Evolutionary conservation across 2,329 filamentous ascomycete species (phyloP).

Genomic region (Aspergillus fumigatiaffinis): DNA sequence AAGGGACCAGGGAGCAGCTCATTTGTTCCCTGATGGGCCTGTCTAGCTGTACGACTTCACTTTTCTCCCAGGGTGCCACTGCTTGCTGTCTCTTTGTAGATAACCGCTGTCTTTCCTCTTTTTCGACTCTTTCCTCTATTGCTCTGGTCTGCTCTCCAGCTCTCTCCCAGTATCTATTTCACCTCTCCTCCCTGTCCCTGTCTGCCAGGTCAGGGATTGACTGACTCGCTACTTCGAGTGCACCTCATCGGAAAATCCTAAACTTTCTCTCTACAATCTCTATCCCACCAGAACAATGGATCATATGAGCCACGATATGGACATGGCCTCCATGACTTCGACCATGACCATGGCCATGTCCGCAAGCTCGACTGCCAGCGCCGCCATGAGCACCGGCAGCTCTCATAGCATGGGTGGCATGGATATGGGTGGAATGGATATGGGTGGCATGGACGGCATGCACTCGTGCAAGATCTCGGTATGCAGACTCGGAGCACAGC

Average conservation of each 20-base stretch:
- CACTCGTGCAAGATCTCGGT: constrained; percentile 25
- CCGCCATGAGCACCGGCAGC: constrained; percentile 7
- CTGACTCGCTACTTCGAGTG: not conserved
- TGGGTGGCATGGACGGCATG: constrained; percentile 3
- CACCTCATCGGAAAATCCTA: not conserved
- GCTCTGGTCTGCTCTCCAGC: not conserved
- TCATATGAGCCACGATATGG: constrained; percentile 1
- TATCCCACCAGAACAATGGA: constrained; percentile 1
- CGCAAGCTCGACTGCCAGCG: constrained; percentile 2
- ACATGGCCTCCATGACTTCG: constrained; percentile 2
- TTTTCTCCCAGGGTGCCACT: not conserved
- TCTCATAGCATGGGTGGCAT: constrained; percentile 6
- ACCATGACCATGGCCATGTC: constrained; percentile 9
- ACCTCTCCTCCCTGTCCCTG: not conserved
- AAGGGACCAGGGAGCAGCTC: not conserved
- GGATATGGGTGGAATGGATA: constrained; percentile 40
- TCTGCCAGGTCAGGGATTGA: not conserved
- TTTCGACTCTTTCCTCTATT: not conserved
- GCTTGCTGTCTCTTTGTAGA: not conserved
- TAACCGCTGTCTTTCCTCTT: not conserved
- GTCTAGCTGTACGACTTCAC: not conserved
- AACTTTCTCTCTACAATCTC: not conserved
- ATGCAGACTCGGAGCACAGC: not conserved
- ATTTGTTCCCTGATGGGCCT: not conserved
- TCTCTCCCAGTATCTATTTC: not conserved